phyloP scores from a whole-genome alignment of 202 grass and related monocot species.

The Digitaria exilis region DNA sequence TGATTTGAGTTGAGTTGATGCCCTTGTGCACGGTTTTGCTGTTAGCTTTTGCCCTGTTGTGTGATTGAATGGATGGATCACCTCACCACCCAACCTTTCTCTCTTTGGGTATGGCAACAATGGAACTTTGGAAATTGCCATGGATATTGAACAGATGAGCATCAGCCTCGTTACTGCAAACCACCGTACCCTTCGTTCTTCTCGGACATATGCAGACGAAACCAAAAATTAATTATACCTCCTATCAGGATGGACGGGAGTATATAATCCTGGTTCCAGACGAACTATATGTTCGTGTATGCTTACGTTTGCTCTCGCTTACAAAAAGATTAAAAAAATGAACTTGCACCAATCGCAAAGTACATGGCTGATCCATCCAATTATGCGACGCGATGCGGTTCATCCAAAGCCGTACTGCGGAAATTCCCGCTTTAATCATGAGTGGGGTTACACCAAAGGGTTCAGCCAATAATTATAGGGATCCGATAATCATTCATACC shows the following conservation, averaged over 20 bases:
- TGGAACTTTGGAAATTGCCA: conserved; percentile 52
- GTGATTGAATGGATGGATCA: background rate
- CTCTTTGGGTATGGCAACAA: conserved; percentile 30
- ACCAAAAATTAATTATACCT: too few relatives aligned
- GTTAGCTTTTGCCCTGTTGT: background rate
- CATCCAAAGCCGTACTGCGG: background rate
- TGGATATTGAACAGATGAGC: background rate
- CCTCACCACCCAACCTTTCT: background rate
- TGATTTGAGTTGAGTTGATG: conserved; percentile 49
- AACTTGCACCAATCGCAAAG: background rate
- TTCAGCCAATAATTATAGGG: conserved; percentile 18
- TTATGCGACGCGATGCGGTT: background rate
- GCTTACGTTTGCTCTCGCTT: background rate
- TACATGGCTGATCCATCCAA: background rate
- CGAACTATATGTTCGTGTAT: too few relatives aligned
- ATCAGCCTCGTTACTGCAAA: background rate
- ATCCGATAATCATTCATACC: conserved; percentile 20
- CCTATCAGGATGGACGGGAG: too few relatives aligned
- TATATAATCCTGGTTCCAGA: too few relatives aligned
- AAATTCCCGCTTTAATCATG: conserved; percentile 43
- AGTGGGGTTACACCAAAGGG: conserved; percentile 28
- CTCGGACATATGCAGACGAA: too few relatives aligned
- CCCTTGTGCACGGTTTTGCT: background rate
- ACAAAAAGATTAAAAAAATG: background rate
- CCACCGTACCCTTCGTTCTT: too few relatives aligned